Percentiles rank a stretch among this genome's conserved stretches.
These are phyloP conservation scores for Lepidium africanum DNA, from an alignment of 345 rosid genomes.

Conservation along the genomic window DNA sequence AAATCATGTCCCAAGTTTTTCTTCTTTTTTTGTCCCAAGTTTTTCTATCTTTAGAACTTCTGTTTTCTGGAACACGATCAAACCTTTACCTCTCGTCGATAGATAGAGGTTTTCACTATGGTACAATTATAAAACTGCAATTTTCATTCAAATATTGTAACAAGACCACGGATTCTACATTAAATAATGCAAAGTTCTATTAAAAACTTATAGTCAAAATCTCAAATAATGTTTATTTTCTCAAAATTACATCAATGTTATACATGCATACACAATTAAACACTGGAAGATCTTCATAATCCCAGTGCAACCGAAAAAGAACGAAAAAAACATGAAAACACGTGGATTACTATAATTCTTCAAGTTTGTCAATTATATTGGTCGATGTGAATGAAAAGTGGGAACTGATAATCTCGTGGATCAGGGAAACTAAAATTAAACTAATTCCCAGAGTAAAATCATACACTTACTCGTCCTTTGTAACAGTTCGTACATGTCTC, in stretches of 20 bases:
- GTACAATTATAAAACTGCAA: not conserved
- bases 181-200: too few species aligned
- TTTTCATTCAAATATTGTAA: too few species aligned
- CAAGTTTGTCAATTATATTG: not conserved
- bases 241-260: not conserved
- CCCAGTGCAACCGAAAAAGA: not conserved
- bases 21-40: not conserved
- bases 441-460: not conserved
- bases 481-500: slow-evolving; percentile 40
- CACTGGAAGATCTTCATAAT: not conserved
- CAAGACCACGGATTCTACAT: too few species aligned
- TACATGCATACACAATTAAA: not conserved
- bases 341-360: not conserved
- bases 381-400: not conserved
- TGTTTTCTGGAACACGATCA: not conserved
- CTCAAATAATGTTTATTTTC: not conserved
- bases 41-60: slow-evolving; percentile 15
- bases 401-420: not conserved
- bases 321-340: not conserved
- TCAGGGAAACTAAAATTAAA: not conserved
- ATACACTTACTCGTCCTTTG: slow-evolving; percentile 40
- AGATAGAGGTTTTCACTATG: not conserved
- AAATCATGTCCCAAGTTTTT: too few species aligned
- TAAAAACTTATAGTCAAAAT: not conserved
- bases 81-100: not conserved